These are phyloP conservation scores for Cryphonectria japonica DNA, from an alignment of 2,329 filamentous ascomycete genomes.

Conservation along the genomic window DNA sequence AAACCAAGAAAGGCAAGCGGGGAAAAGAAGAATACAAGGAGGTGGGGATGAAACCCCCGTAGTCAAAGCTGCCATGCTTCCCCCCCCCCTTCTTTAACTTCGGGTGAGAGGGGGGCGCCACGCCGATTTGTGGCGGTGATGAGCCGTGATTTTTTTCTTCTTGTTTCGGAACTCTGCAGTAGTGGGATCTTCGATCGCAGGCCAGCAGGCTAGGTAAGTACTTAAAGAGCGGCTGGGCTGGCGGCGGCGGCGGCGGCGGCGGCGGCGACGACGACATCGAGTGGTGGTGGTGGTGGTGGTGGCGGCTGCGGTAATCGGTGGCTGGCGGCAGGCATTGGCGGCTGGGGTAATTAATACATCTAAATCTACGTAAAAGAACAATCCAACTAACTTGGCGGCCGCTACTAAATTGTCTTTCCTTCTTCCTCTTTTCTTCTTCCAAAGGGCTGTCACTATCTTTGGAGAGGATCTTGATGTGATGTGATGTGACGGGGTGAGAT, in stretches of 20 bases:
- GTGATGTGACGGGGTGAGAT: background rate
- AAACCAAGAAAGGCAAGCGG: too few species aligned
- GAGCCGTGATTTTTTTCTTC: background rate
- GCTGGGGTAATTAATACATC: background rate
- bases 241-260: background rate
- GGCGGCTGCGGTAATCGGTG: background rate
- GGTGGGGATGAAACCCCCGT: background rate
- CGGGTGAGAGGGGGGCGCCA: background rate
- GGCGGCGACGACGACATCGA: background rate
- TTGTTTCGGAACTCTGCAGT: background rate
- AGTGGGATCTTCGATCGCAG: background rate
- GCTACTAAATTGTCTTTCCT: background rate
- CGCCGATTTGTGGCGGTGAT: constrained; percentile 9
- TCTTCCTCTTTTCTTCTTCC: too few species aligned
- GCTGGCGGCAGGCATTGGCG: too few species aligned
- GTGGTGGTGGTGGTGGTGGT: background rate
- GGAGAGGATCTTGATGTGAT: background rate
- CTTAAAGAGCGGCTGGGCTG: background rate
- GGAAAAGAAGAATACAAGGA: background rate
- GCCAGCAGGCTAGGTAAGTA: background rate
- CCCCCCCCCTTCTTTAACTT: background rate
- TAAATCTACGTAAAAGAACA: background rate
- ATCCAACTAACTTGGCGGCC: too few species aligned
- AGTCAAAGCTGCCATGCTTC: background rate
- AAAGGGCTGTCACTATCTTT: background rate